These are phyloP conservation scores for Aaosphaeria arxii DNA, from an alignment of 2,329 filamentous ascomycete species.

Conservation along the genomic window DNA sequence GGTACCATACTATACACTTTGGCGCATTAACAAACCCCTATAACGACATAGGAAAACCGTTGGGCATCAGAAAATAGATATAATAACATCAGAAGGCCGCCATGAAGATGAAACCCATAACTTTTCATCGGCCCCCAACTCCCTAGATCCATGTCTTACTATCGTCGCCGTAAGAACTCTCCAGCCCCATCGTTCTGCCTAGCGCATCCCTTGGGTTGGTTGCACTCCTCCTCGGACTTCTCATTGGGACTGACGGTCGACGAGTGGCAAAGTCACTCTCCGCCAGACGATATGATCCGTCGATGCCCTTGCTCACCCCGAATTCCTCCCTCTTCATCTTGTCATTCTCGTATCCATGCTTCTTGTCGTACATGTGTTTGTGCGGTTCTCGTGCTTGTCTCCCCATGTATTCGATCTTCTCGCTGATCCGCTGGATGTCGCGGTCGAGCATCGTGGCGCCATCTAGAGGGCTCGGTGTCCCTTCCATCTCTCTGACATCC, in stretches of 20 bases:
- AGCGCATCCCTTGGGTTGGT: background rate
- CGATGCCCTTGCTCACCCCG: constrained; percentile 12
- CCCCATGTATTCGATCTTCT: constrained; percentile 30
- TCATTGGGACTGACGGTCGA: constrained; percentile 4
- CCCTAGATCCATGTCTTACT: too few relatives aligned
- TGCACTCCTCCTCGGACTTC: constrained; percentile 8
- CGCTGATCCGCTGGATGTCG: constrained; percentile 27
- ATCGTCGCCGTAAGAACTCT: too few relatives aligned
- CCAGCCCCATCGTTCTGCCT: too few relatives aligned
- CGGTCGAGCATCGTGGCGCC: constrained; percentile 20
- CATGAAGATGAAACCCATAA: too few relatives aligned
- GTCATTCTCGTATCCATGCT: constrained; percentile 24
- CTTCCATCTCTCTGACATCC: constrained; percentile 4
- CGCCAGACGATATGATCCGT: constrained; percentile 11
- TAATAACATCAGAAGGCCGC: too few relatives aligned
- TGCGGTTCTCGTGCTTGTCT: background rate
- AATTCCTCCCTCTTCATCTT: constrained; percentile 26
- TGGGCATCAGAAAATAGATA: too few relatives aligned
- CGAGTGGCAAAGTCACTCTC: constrained; percentile 12
- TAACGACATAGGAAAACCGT: too few relatives aligned
- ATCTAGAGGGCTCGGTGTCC: constrained; percentile 8
- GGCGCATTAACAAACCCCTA: too few relatives aligned
- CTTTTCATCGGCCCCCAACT: too few relatives aligned
- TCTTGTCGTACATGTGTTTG: constrained; percentile 7
- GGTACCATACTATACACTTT: too few relatives aligned